These are phyloP conservation scores for Hypoxylon rickii DNA, from an alignment of 495 filamentous ascomycete species.

Conservation along the genomic window DNA sequence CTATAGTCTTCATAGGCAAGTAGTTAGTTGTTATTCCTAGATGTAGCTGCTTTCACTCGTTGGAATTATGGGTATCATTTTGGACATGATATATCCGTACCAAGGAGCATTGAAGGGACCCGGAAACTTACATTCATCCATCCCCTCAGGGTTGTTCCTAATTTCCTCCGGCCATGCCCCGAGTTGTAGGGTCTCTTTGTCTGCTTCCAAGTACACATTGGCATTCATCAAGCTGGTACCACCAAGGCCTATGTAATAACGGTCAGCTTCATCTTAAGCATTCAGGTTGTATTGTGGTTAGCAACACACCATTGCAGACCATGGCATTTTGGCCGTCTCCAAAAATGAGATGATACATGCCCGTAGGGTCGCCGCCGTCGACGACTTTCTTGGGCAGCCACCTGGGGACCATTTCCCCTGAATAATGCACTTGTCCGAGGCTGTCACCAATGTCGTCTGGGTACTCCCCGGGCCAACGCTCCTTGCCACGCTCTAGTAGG, in stretches of 20 bases:
- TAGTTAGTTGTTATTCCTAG: constrained; percentile 7
- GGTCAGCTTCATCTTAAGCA: not conserved
- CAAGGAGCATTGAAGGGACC: not conserved
- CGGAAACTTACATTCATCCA: constrained; percentile 56
- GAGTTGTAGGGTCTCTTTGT: constrained; percentile 57
- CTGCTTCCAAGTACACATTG: constrained; percentile 68
- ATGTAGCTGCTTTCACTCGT: no score
- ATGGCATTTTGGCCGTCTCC: constrained; percentile 70
- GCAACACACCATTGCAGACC: constrained; percentile 62
- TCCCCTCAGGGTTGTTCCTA: constrained; percentile 44
- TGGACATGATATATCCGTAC: not conserved
- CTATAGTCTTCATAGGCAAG: constrained; percentile 53
- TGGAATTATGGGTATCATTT: no score
- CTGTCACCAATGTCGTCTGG: constrained; percentile 53
- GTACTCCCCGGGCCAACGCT: constrained; percentile 70
- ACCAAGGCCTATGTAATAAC: constrained; percentile 56
- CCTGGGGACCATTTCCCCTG: constrained; percentile 56
- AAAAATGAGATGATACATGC: constrained; percentile 65
- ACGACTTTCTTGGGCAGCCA: constrained; percentile 46
- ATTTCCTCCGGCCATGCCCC: constrained; percentile 66
- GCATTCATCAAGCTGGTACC: constrained; percentile 69
- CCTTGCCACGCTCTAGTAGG: constrained; percentile 64
- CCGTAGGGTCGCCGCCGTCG: constrained; percentile 58
- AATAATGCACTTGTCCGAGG: constrained; percentile 55
- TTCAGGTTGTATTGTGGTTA: not conserved